Evolutionary conservation across 2,329 filamentous ascomycete genomes (phyloP), one percentile per base, ranked within the genome.

Genomic region (Fusarium sp.): DNA sequence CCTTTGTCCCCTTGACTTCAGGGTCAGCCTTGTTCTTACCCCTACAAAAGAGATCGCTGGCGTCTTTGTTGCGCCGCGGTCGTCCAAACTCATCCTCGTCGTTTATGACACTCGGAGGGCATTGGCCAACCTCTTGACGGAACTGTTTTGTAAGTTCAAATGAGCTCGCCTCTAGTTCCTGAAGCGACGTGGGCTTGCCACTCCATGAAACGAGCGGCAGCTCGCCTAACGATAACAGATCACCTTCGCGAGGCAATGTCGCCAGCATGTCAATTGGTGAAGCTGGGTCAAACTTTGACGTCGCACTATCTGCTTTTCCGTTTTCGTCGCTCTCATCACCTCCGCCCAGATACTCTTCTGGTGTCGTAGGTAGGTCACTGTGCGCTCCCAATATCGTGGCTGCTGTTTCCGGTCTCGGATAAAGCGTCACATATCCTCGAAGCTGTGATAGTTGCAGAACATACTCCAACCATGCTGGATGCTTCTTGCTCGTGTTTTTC

Each of bases 381-480:
- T 97, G 94, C 1, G 95, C 81, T 1, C 89, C 91, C n/a, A 89
- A 88, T 14, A 97, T 80, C 6, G 87, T 82, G 22, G 71, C 82
- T 39, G 75, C 84, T 49, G 77, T 85, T 65, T 80, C 78, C 20
- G 87, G 83, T 37, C 89, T 87, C 0, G 95, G 95, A 74, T 97
- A 97, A 1, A 97, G 79, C 53, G 92, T 89, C 71, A 87, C 89
- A 79, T 96, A 97, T 14, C 92, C 92, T 28, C 92, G 87, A 5
- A 89, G 87, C 14, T 91, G 88, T 66, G 92, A 91, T 17, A 97
- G 84, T 74, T 93, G 90, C 37, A 96, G 83, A 57, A 92, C 83
- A 69, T 93, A 90, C 78, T 96, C 92, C 56, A 93, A 83, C 90
- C 93, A 96, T 1, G 91, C 85, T 0, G 93, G 92, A 51, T 90